Evolutionary conservation across 228 moss, liverwort and hornwort genomes (phyloP).

Genomic region (Sphagnum magellanicum): DNA sequence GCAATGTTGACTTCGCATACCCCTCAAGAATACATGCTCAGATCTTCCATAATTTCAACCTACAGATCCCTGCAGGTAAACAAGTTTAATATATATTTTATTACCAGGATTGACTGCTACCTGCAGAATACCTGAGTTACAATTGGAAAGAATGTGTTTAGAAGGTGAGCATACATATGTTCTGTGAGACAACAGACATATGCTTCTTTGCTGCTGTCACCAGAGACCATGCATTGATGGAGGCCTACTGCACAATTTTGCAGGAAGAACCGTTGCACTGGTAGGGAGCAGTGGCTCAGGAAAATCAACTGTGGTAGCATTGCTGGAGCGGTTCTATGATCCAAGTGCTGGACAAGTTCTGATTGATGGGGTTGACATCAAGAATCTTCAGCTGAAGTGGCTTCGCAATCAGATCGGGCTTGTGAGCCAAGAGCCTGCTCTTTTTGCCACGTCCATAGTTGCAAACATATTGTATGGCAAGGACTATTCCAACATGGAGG

Average conservation of each 20-base stretch:
- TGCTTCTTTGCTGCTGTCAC: too few relatives aligned
- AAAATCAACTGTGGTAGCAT: conserved; percentile 66
- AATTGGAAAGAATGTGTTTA: too few relatives aligned
- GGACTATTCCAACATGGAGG: conserved; percentile 43
- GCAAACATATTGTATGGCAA: conserved; percentile 63
- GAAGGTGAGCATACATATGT: too few relatives aligned
- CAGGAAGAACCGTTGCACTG: conserved; percentile 55
- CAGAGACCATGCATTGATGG: too few relatives aligned
- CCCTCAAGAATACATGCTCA: conserved; percentile 65
- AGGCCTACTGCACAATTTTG: background rate
- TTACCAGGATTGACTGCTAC: too few relatives aligned
- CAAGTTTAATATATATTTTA: background rate
- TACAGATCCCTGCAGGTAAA: conserved; percentile 47
- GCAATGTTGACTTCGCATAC: conserved; percentile 55
- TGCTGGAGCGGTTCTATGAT: conserved; percentile 82
- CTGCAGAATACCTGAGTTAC: too few relatives aligned
- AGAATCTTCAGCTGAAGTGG: conserved; percentile 60
- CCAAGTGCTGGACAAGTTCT: conserved; percentile 51
- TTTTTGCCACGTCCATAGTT: conserved; percentile 61
- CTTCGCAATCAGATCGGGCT: conserved; percentile 63
- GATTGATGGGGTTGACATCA: conserved; percentile 62
- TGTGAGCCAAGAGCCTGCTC: conserved; percentile 75
- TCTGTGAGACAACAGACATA: too few relatives aligned
- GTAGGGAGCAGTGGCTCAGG: conserved; percentile 77
- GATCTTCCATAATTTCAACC: conserved; percentile 50